Evolutionary conservation across 495 filamentous ascomycete genomes (phyloP).

Genomic region (Xylona heveae): DNA sequence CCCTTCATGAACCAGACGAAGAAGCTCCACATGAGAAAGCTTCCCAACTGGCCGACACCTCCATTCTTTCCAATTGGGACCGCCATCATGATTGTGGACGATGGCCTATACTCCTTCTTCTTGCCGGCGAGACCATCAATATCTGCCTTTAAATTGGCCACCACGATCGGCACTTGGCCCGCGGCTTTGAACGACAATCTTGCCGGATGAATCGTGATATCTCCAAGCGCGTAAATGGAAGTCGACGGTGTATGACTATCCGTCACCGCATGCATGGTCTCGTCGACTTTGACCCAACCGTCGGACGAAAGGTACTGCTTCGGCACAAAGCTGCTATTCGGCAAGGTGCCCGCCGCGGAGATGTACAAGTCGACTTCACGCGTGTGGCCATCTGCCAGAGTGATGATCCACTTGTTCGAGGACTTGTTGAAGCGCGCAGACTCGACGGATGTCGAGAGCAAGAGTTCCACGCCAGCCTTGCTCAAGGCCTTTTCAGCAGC

Average conservation of each 20-base stretch:
- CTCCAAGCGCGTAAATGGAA: slow-evolving; percentile 22
- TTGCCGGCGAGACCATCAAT: not conserved
- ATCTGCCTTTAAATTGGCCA: slow-evolving; percentile 14
- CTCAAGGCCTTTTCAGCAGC: slow-evolving; percentile 21
- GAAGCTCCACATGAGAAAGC: not conserved
- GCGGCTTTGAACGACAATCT: slow-evolving; percentile 13
- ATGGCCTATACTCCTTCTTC: slow-evolving; percentile 1
- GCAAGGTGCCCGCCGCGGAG: slow-evolving; percentile 33
- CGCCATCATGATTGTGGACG: slow-evolving; percentile 2
- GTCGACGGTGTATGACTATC: no score
- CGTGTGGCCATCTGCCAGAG: slow-evolving; percentile 13
- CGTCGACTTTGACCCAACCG: slow-evolving; percentile 33
- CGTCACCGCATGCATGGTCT: slow-evolving; percentile 27
- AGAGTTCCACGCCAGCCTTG: slow-evolving; percentile 27
- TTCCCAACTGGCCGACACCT: slow-evolving; percentile 2
- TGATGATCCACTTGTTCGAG: not conserved
- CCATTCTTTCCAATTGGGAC: slow-evolving; percentile 3
- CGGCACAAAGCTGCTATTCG: slow-evolving; percentile 40
- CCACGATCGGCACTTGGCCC: slow-evolving; percentile 14
- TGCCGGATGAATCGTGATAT: slow-evolving; percentile 17
- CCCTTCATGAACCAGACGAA: slow-evolving; percentile 2
- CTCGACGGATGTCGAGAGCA: slow-evolving; percentile 1
- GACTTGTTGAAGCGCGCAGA: not conserved
- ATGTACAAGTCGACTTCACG: slow-evolving; percentile 36
- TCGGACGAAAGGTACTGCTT: slow-evolving; percentile 22